A percentile compares a stretch with the other conserved stretches of the same genome.
These are phyloP conservation scores for Phymatotrichopsis omnivora DNA, from an alignment of 2,329 filamentous ascomycete species.

Conservation along the genomic window DNA sequence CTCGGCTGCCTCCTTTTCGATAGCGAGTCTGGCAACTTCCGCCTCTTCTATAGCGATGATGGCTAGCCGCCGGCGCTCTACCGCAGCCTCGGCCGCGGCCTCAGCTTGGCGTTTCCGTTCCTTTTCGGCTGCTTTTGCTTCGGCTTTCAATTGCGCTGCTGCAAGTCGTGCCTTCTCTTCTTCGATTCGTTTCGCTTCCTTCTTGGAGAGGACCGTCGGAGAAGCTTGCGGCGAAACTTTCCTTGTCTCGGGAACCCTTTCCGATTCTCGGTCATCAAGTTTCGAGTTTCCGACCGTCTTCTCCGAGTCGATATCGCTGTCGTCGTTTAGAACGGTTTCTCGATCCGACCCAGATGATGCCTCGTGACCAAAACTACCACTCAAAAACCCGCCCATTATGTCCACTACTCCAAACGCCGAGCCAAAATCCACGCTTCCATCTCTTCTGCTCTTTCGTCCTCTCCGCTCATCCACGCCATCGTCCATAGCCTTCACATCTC, in stretches of 20 bases:
- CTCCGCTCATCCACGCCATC: conserved; percentile 11
- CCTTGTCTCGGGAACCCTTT: conserved; percentile 6
- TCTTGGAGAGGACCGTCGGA: conserved; percentile 2
- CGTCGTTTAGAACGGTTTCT: no score
- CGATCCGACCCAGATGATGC: no score
- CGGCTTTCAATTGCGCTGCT: neutral
- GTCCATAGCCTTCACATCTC: conserved; percentile 19
- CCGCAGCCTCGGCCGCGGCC: neutral
- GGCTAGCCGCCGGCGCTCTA: neutral
- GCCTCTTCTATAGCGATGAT: neutral
- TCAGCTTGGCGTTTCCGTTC: conserved; percentile 1
- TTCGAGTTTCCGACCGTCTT: no score
- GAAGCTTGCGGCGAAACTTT: conserved; percentile 11
- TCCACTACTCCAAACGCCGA: no score
- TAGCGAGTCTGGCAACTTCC: neutral
- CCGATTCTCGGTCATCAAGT: conserved; percentile 4
- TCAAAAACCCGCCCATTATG: no score
- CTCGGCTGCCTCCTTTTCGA: neutral
- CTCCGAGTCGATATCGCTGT: no score
- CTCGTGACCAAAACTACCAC: no score
- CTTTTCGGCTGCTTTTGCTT: neutral
- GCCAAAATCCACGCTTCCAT: neutral
- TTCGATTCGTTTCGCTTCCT: conserved; percentile 6
- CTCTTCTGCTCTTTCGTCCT: conserved; percentile 3
- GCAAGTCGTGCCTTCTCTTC: conserved; percentile 5